Evolutionary conservation across 208 protist species (phyloP), one percentile per base, ranked within the genome.

Genomic region (Trypanosoma brucei): DNA sequence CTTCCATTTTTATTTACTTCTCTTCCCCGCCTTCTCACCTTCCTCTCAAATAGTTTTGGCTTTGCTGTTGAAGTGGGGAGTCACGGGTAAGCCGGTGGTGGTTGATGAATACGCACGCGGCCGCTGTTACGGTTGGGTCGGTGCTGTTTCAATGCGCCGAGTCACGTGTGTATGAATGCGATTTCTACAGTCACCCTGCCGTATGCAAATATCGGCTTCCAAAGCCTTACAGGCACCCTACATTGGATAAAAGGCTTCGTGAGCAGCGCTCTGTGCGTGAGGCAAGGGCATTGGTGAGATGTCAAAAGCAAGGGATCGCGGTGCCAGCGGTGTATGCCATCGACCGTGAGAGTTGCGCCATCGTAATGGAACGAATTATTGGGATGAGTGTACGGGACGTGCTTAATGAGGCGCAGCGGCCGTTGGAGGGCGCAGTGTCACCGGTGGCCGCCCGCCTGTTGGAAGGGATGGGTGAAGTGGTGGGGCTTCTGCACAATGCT

Each of bases 401-500:
- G 2, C 57, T 95, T 9, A 79, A 93, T 44, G 42, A 49, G 31
- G 76, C 69, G 55, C 51, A 87, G 39, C 52, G 54, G 53, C 13
- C 14, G 8, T 54, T 37, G 3, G 71, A 72, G 33, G 31, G 4
- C 33, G 55, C 1, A 35, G 46, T 44, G 14, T 72, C 79, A 3
- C 55, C 72, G 13, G 54, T 81, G 11, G 73, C 63, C 1, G 49
- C 46, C 7, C 54, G 51, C 33, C 54, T 96, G 35, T 74, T 91
- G 14, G 50, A 51, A n/a, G 74, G 79, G 13, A 89, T 98, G 36
- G 97, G 97, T 8, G 65, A 83, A 44, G 68, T 88, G 2, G 76
- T 99, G 36, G 92, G 79, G 11, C 66, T 52, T 37, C 73, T 99
- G 55, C 98, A 99, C 78, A 86, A 87, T 51, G 73, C 67, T 3